Evolutionary conservation across 1,284 basidiomycete species (phyloP), one percentile per base, ranked within the genome.

Genomic region (Xanthoconium separans): DNA sequence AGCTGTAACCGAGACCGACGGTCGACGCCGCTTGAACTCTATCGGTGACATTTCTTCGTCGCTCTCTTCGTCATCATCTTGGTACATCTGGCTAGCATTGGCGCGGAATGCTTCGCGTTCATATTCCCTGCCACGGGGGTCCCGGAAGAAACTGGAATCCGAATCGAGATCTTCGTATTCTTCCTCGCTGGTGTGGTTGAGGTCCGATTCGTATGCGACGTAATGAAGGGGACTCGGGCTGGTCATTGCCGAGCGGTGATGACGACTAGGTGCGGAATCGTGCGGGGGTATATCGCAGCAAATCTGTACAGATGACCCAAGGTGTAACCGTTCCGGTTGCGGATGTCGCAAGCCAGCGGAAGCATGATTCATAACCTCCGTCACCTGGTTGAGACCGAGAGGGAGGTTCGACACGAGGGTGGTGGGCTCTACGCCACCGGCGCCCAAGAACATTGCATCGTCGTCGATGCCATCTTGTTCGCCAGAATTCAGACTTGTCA

Each of bases 401-500:
- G 70, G 70, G 42, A 72, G 61, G 47, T 67, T 74, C 34, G 75
- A 76, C 6, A 71, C 66, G 3, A 77, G 73, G 18, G 77, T 71
- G 22, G 74, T 70, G 13, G 71, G 69, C 27, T 75, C 75, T 27
- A 84, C 64, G 13, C 81, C 82, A 33, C 82, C 81, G 7, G 79
- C 81, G 30, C 81, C 82, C 12, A 79, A 65, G 50, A 77, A 71
- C 65, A 80, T 76, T 11, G 74, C 77, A 33, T 79, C 76, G 30
- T 81, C 77, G 47, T 66, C 65, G 31, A 63, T 57, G 13, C 71
- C 73, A 36, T 78, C 76, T 30, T 71, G 70, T 41, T 77, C 78
- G 42, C 77, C 77, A 30, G 80, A 82, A 55, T 78, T 77, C 42
- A 84, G 61, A 57, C 81, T 85, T 47, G 68, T 74, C 53, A 77